Base-by-base conservation (phyloP, 495 filamentous ascomycete genomes). In the Aspergillus incahuasiensis region DNA sequence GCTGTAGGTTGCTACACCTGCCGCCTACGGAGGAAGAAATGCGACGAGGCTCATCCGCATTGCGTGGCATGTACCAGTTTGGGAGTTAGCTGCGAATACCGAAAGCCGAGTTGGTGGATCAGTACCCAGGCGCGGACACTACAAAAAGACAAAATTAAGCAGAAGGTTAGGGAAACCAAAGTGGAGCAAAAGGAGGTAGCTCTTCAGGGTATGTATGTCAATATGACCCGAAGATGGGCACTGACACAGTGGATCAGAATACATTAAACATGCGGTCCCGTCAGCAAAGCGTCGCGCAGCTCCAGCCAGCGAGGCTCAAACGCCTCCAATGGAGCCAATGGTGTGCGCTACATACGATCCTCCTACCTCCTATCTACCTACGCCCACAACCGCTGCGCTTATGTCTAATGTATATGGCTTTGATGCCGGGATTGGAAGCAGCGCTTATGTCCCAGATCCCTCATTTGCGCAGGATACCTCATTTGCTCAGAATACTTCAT, bases 1-100 rank as follows among this genome's bases (percentile, higher is more conserved):
- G 15, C 48, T 70, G 40, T 39, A 97, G 92, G 94, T 43, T 98
- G 94, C 81, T 98, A 89, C 71, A 97, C 92, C 46, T 98, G 94
- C 77, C 86, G 94, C 61, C 69, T 97, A 57, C 82, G 94, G 67
- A 73, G 94, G 60, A 97, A 98, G 81, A 98, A 98, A 81, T 97
- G 94, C 75, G 92, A 98, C 66, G 94, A 98, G 71, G 84, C 82
- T 43, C 87, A 85, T 59, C 88, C 90, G 38, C 72, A 80, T 56
- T 98, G 94, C 76, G 81, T 78, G 38, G 87, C 92, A 32, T 98
- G 94, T 79, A 86, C 82, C 63, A 88, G 94, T 59, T 83, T 96
- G 28, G 84, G 84, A 5, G 76, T 97, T 15, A 73, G 74, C 41
- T 98, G 94, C 73, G 89, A 97, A 74, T 98, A 96, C 75, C 94